A percentile compares a stretch with the other conserved stretches of the same genome.
These are phyloP conservation scores for Murraya koenigii DNA, from an alignment of 345 rosid genomes.

Conservation along the genomic window DNA sequence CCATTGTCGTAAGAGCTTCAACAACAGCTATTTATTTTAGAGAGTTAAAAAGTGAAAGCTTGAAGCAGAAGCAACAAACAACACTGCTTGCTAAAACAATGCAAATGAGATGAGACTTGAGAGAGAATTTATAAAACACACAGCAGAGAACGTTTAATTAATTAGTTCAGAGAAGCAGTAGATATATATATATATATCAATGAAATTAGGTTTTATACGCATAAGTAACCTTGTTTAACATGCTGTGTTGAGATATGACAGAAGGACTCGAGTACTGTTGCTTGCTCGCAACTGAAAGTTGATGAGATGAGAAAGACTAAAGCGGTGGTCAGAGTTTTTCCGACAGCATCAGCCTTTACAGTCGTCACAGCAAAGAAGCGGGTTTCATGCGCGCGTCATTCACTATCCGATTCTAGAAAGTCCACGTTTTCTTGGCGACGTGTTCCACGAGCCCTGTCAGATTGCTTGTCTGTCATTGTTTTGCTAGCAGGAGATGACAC, in stretches of 20 bases:
- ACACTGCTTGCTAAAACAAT: no score
- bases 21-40: no score
- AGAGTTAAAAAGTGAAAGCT: not conserved
- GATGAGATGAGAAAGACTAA: constrained; percentile 10
- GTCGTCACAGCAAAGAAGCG: not conserved
- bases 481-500: not conserved
- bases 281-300: constrained; percentile 3
- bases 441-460: constrained; percentile 22
- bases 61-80: not conserved
- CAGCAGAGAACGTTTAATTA: not conserved
- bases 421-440: not conserved
- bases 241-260: no score
- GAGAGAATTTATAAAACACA: no score
- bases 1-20: constrained; percentile 10
- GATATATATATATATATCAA: no score
- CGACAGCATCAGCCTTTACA: constrained; percentile 26
- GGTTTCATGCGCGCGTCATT: not conserved
- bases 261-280: not conserved
- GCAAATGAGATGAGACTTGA: no score
- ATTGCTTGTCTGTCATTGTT: not conserved
- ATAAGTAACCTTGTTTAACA: no score
- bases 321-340: constrained; percentile 37
- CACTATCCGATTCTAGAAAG: constrained; percentile 3
- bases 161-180: not conserved
- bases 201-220: not conserved